Base-by-base conservation (phyloP, 2,329 filamentous ascomycete species). In the Aspergillus cejpii region DNA sequence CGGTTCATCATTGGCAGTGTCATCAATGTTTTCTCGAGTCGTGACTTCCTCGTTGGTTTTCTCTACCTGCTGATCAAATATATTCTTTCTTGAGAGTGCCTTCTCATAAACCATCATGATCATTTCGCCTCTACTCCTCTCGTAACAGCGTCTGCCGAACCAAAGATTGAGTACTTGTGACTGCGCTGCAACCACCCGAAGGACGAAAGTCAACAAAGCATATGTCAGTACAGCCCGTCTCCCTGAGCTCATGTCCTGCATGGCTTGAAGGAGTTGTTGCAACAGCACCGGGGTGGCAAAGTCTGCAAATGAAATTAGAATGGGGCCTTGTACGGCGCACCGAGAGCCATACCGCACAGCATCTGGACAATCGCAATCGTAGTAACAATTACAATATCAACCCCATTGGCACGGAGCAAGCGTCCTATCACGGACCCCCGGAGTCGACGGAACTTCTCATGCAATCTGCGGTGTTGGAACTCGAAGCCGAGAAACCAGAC, bases 71-170 rank as follows among this genome's bases (percentile, higher is more conserved):
- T 54, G 57, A 29, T 52, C 66, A 57, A 69, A 66, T 5, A 74
- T 61, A 20, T 76, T 79, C 63, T 87, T 87, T 5, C 84, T 70
- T 7, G 79, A 77, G 10, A 87, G 63, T 0, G 83, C 85, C 64
- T 91, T 91, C 57, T 88, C 85, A 57, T 87, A 88, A 10, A 90
- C 74, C 78, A 87, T 88, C 12, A 85, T 90, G 47, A 91, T 84
- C 76, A 91, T 80, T 66, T 94, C 88, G 3, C 89, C 89, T 38
- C 89, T 75, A 4, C 84, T 88, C 46, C 89, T 74, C 63, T 95
- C 89, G 55, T 95, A 95, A 21, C 80, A 80, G 48, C 90, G 81
- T 52, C 89, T 79, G n/a, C 82, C 81, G 59, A 85, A 94, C 89
- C 89, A 95, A 0, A 88, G 70, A 19, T 72, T 79, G 55, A 90